These are phyloP conservation scores for Tetraselmis chui DNA, from an alignment of 139 green algal species.

Conservation along the genomic window DNA sequence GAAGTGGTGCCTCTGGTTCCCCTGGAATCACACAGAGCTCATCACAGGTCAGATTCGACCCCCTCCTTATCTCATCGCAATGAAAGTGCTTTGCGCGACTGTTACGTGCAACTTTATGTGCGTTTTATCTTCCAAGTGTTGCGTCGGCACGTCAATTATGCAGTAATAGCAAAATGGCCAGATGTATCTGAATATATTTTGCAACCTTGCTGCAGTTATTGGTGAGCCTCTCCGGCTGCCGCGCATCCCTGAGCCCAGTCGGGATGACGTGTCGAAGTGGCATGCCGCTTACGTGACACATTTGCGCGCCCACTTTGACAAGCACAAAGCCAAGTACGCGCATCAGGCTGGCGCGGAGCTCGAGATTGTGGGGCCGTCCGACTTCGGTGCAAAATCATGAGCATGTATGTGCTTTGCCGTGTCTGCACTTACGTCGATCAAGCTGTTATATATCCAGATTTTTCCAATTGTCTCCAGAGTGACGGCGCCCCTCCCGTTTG, in stretches of 20 bases:
- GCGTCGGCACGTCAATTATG: too few species aligned
- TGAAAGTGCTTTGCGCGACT: too few species aligned
- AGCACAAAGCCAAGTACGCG: neutral
- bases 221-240: neutral
- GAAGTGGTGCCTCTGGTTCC: neutral
- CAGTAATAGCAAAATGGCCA: too few species aligned
- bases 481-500: too few species aligned
- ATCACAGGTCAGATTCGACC: neutral
- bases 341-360: neutral
- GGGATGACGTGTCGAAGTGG: neutral
- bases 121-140: too few species aligned
- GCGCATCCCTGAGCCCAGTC: neutral
- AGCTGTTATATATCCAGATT: too few species aligned
- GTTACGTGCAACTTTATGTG: too few species aligned
- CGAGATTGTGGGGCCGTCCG: neutral
- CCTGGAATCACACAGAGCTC: neutral
- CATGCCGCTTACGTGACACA: neutral
- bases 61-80: neutral
- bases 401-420: too few species aligned
- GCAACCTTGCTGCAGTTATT: neutral
- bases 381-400: neutral
- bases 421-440: too few species aligned
- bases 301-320: neutral
- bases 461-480: too few species aligned
- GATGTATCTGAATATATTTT: too few species aligned